Evolutionary conservation across 208 protist genomes (phyloP), one percentile per base, ranked within the genome.

Genomic region (Crithidia sp.): DNA sequence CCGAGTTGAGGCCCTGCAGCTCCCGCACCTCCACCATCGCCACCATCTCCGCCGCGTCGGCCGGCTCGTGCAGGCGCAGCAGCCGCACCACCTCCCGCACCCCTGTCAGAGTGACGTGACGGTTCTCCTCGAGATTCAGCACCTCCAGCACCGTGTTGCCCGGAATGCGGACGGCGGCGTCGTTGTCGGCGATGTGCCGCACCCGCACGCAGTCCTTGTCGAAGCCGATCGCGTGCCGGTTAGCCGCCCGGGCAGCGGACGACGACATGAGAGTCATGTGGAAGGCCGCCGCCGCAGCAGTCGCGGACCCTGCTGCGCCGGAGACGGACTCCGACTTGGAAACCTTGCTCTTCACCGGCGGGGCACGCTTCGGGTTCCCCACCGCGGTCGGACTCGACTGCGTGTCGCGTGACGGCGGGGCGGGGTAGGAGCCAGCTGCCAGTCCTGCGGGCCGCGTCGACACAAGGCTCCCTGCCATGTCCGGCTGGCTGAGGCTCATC

Each of bases 71-170:
- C 63, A 96, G 65, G 28, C 65, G 53, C 54, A 96, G 82, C 43
- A 86, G 77, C 53, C 92, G 89, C n/a, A 64, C 68, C 54, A 87
- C 87, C 81, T 93, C 91, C 9, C 67, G 54, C 16, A 76, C 88
- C 13, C 91, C 93, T n/a, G 54, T 50, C 17, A 88, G 40, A 6
- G 88, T 96, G 55, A 96, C 54, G 45, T 56, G 36, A 17, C 63
- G 52, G 77, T 97, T 97, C 50, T 93, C 86, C 52, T 82, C 84
- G 0, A 97, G 40, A 65, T 92, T 92, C 12, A 97, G 78, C 66
- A 90, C 83, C 79, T 93, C 88, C 66, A 97, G 76, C 56, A 90
- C 83, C 14, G 83, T 94, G 73, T 97, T 97, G 44, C 93, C 93
- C 2, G 93, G 93, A 2, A 94, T 85, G 8, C 93, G 90, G 49